Evolutionary conservation across 176 grass and related monocot species (phyloP), one percentile per base, ranked within the genome.

Genomic region (Carex parvula): DNA sequence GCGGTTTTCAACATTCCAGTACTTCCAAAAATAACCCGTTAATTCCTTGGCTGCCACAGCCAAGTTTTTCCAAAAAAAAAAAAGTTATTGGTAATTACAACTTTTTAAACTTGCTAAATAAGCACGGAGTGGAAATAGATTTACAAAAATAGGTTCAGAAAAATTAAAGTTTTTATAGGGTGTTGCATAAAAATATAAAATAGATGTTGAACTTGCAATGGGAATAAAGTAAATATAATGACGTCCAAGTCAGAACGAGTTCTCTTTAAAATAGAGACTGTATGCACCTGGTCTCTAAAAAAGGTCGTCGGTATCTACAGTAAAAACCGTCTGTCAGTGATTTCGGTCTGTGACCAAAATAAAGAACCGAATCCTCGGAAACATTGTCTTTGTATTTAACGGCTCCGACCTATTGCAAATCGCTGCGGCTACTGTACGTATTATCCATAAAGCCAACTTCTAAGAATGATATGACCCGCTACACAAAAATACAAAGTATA

Each of bases 171-270:
- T 60, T 60, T 60, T 60, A 60, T 6, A 60, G 57, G 57, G 57
- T 60, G 6, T 6, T 3, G 14, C 17, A 3, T 0, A 33, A 26
- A 26, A 26, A 26, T 26, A 26, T 26, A 26, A 57, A 56, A 57
- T 4, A 56, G 0, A 33, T 1, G 26, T 6, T 8, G 1, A 55
- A 39, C 37, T 39, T 39, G 37, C 37, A 39, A 6, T 39, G 4
- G 37, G 46, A 77, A 77, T 50, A 71, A 71, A 71, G 68, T 42
- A 71, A 54, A 76, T 53, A 30, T 26, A 30, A 66, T 81, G 57
- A 42, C 57, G 18, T 64, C 17, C 16, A 8, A 33, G 62, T 83
- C 81, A 83, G 57, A 81, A 46, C n/a, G 14, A 82, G 63, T 53
- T 33, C 6, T 17, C 7, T 42, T 53, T 68, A 30, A 11, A 12